These are phyloP conservation scores for Primulina tabacum DNA, from an alignment of 257 asterid genomes.

Conservation along the genomic window DNA sequence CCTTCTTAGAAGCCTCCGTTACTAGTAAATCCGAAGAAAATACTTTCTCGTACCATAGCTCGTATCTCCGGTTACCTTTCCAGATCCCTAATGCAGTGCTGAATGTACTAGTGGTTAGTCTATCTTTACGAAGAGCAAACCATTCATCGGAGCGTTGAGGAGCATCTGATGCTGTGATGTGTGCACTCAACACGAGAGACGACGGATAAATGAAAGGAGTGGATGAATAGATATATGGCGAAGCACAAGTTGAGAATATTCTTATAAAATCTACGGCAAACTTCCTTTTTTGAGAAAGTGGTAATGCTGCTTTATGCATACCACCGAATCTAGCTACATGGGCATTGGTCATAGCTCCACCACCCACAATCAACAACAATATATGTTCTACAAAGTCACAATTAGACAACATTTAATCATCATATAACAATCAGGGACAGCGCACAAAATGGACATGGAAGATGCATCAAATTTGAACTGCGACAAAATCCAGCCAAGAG, in stretches of 20 bases:
- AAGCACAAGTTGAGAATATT: constrained; percentile 54
- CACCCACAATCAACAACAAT: neutral
- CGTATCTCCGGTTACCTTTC: constrained; percentile 84
- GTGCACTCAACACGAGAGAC: constrained; percentile 41
- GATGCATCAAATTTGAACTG: neutral
- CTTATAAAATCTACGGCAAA: constrained; percentile 35
- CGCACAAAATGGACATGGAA: neutral
- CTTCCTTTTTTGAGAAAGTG: constrained; percentile 47
- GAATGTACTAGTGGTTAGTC: constrained; percentile 86
- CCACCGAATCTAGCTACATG: constrained; percentile 44
- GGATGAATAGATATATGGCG: constrained; percentile 38
- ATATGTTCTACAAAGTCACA: neutral
- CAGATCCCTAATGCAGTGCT: constrained; percentile 90
- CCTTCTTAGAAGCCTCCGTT: constrained; percentile 33
- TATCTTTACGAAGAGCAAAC: constrained; percentile 95
- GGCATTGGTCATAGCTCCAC: neutral
- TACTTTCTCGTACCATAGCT: constrained; percentile 88
- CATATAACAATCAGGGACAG: neutral
- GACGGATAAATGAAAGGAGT: constrained; percentile 30
- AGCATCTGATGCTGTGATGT: constrained; percentile 52
- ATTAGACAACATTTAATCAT: neutral
- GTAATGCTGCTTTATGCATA: constrained; percentile 46
- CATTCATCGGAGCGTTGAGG: constrained; percentile 94
- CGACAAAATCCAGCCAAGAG: neutral
- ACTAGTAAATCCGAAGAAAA: constrained; percentile 34